Evolutionary conservation across 371 early-diverging fungal species (phyloP).

Genomic region (Mortierella sp.): DNA sequence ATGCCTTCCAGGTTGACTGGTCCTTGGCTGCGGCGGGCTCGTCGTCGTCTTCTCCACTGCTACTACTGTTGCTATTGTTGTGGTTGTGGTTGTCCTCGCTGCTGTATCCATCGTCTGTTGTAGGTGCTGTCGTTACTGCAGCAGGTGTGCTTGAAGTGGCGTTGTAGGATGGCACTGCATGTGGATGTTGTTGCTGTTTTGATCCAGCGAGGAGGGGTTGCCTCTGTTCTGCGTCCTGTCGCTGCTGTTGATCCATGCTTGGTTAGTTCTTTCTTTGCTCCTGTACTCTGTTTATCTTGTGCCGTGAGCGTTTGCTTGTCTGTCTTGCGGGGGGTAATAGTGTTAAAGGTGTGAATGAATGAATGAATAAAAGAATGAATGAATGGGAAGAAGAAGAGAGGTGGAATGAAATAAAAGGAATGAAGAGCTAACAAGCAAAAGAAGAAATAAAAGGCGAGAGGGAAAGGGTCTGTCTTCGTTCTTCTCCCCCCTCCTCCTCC

Average conservation of each 20-base stretch:
- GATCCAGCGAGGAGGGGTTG: conserved; percentile 13
- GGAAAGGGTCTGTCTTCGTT: background rate
- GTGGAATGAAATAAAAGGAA: background rate
- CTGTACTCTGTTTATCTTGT: background rate
- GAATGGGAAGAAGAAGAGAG: background rate
- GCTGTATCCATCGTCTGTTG: background rate
- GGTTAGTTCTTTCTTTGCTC: background rate
- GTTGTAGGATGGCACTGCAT: conserved; percentile 9
- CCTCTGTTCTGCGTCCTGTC: conserved; percentile 15
- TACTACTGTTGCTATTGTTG: background rate
- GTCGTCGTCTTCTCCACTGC: background rate
- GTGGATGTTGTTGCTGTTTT: background rate
- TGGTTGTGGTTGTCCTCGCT: conserved; percentile 16
- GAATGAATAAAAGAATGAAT: background rate
- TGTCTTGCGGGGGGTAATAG: background rate
- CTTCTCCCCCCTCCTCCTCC: background rate
- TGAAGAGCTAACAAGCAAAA: background rate
- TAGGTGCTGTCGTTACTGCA: background rate
- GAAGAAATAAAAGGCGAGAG: background rate
- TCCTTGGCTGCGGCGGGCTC: conserved; percentile 1
- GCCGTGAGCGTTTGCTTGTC: background rate
- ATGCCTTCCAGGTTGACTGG: conserved; percentile 21
- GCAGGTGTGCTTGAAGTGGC: conserved; percentile 7
- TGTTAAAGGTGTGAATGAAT: background rate
- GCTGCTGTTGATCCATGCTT: conserved; percentile 30